Percentiles rank a stretch among this genome's conserved stretches.
Conservation (phyloP, 371 early-diverging fungal genomes). For the Mucor saturninus region DNA sequence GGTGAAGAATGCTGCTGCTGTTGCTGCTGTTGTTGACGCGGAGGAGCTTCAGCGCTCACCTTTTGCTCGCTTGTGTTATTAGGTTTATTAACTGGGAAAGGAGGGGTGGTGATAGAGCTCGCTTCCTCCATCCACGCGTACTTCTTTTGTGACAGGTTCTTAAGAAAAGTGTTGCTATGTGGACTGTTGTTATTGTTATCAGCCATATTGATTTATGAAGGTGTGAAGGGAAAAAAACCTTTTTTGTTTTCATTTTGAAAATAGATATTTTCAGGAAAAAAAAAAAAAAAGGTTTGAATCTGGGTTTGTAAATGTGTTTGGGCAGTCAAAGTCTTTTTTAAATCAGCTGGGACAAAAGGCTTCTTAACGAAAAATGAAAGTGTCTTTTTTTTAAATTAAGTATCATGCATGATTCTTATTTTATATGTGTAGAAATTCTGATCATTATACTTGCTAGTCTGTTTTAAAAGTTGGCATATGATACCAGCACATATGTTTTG, state of each 20-base stretch:
- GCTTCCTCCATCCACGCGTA: constrained; percentile 58
- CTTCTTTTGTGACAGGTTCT: constrained; percentile 54
- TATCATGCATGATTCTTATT: no score
- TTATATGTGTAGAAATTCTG: no score
- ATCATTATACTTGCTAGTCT: no score
- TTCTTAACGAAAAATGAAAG: no score
- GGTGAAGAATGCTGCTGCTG: constrained; percentile 1
- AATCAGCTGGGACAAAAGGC: no score
- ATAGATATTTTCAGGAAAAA: neutral
- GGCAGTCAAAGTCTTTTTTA: no score
- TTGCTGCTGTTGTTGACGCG: neutral
- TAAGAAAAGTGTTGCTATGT: constrained; percentile 41
- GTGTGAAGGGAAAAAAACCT: neutral
- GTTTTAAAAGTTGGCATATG: no score
- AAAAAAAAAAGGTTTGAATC: neutral
- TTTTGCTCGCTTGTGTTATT: neutral
- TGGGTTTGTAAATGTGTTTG: no score
- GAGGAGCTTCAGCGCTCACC: neutral
- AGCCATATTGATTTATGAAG: constrained; percentile 6
- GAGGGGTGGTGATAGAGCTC: constrained; percentile 14
- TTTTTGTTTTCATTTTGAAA: neutral
- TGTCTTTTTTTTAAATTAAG: no score
- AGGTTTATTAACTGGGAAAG: neutral
- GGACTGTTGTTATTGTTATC: constrained; percentile 14
- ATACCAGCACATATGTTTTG: no score